Base-by-base conservation (phyloP, 2,329 filamentous ascomycete species). In the Onygenales sp. region DNA sequence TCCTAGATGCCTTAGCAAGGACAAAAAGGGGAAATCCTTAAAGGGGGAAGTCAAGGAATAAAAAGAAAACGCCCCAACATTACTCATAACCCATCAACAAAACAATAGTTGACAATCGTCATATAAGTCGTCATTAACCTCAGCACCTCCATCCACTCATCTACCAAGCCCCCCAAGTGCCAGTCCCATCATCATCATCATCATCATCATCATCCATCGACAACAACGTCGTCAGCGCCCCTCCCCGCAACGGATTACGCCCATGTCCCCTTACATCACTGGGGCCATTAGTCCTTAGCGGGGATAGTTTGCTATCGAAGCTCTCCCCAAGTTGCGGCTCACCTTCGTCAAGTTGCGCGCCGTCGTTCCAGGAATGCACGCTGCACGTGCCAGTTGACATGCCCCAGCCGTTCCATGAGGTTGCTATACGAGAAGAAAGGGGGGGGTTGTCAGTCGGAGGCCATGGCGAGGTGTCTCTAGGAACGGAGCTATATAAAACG, bases 341-440 rank as follows among this genome's bases (percentile, higher is more conserved):
- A 10, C 54, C 56, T 46, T 57, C 56, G 42, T 58, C 56, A 7
- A 54, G 37, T 2, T 40, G 45, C 7, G 40, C 51, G 62, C 52
- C 53, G 58, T 89, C 84, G 56, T 89, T 89, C 77, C 85, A 93
- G 1, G 81, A 82, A 65, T 95, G 89, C 14, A 92, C 67, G 0
- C 86, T 86, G 57, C 87, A 89, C 1, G 88, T 92, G 10, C 87
- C 88, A 13, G 81, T 77, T 0, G 82, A 78, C 67, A 86, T 83
- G 47, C 83, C 84, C 71, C 83, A 87, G 21, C 87, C 87, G 59
- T 91, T 91, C 84, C 88, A 89, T 0, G 85, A 83, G 7, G 89
- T 93, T 40, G 89, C 89, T 88, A 57, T 42, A 54, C 42, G 21
- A 46, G n/a, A 54, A 52, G 9, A 52, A 34, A 74, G 77, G 21